Percentiles rank a stretch among this genome's conserved stretches.
Conservation (phyloP, 805 yeast species). For the Vanderwaltozyma tropicalis region DNA sequence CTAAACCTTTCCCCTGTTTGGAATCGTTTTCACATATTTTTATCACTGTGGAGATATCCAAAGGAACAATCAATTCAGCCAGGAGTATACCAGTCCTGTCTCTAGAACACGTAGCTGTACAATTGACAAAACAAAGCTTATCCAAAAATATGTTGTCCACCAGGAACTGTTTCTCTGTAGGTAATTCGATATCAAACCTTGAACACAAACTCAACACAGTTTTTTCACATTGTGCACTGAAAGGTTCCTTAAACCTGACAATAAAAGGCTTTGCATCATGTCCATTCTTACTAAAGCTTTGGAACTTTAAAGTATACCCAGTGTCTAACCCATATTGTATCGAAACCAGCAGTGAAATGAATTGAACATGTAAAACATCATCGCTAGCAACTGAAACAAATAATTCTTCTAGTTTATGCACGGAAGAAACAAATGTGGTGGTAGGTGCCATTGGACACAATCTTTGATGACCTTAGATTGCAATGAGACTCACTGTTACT, state of each 20-base stretch:
- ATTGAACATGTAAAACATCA: not conserved
- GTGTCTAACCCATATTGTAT: not conserved
- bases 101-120: constrained; percentile 10
- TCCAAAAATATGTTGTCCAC: constrained; percentile 12
- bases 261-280: not conserved
- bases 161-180: constrained; percentile 3
- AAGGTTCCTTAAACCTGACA: not conserved
- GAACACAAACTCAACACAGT: not conserved
- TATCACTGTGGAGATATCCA: constrained; percentile 5
- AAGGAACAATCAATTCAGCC: constrained; percentile 4
- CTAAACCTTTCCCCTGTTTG: not conserved
- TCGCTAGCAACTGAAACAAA: no score
- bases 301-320: not conserved
- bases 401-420: no score
- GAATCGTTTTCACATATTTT: not conserved
- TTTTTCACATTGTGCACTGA: not conserved
- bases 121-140: constrained; percentile 13
- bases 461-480: no score
- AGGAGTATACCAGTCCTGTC: not conserved
- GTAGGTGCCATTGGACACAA: no score
- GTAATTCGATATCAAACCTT: constrained; percentile 4
- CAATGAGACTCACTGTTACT: no score
- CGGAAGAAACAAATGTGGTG: no score
- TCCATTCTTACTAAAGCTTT: not conserved
- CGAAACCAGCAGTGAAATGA: not conserved